Evolutionary conservation across 2,329 filamentous ascomycete species (phyloP).

Genomic region (Ambrosiella xylebori): DNA sequence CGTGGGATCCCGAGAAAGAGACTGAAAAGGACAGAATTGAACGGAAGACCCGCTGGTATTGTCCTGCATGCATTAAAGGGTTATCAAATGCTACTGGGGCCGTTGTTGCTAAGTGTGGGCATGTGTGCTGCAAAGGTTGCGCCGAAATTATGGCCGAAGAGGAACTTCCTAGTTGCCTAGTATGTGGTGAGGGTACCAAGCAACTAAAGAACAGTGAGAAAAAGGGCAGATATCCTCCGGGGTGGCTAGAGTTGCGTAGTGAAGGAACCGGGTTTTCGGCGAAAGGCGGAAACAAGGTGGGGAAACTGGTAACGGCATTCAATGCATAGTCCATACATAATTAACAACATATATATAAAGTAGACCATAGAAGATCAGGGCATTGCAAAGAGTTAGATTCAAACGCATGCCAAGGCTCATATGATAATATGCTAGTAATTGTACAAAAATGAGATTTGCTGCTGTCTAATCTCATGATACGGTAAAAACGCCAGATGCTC

Average conservation of each 20-base stretch:
- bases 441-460: no score
- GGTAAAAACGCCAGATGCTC: no score
- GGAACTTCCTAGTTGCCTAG: conserved; percentile 50
- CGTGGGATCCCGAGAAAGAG: neutral
- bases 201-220: conserved; percentile 21
- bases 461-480: no score
- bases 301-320: conserved; percentile 67
- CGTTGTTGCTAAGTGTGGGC: conserved; percentile 72
- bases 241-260: conserved; percentile 61
- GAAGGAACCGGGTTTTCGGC: conserved; percentile 90
- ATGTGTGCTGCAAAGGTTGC: conserved; percentile 61
- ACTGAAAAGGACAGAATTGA: neutral
- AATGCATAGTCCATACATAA: conserved; percentile 36
- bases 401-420: no score
- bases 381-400: no score
- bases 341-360: neutral
- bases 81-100: conserved; percentile 71
- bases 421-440: no score
- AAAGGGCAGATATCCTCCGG: conserved; percentile 33
- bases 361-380: no score
- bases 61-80: conserved; percentile 71
- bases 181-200: conserved; percentile 65
- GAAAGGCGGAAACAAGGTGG: conserved; percentile 66
- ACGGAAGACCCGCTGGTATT: conserved; percentile 28
- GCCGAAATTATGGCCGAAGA: conserved; percentile 35